Evolutionary conservation across 2,329 filamentous ascomycete genomes (phyloP).

Genomic region (Aureobasidium sp.): DNA sequence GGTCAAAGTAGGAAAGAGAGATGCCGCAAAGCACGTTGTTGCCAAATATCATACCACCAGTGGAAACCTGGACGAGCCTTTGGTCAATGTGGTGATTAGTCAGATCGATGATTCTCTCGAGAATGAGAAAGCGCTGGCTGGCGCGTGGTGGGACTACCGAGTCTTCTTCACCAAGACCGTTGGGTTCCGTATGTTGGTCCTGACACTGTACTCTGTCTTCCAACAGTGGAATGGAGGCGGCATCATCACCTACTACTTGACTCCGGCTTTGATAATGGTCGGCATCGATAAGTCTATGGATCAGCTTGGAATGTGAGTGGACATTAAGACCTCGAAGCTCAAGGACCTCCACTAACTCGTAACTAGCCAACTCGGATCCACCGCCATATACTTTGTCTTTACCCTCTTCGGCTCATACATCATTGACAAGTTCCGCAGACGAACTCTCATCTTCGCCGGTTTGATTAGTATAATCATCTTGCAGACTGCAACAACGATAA

Average conservation of each 20-base stretch:
- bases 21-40: slow-evolving; percentile 19
- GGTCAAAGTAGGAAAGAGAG: not conserved
- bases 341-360: not conserved
- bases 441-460: slow-evolving; percentile 38
- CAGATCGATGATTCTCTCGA: slow-evolving; percentile 40
- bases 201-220: slow-evolving; percentile 39
- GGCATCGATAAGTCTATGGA: slow-evolving; percentile 31
- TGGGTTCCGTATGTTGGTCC: slow-evolving; percentile 35
- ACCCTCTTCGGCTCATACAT: slow-evolving; percentile 35
- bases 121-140: slow-evolving; percentile 20
- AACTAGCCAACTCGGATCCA: slow-evolving; percentile 31
- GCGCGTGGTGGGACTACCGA: slow-evolving; percentile 36
- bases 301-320: slow-evolving; percentile 30
- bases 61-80: slow-evolving; percentile 31
- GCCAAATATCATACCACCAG: slow-evolving; percentile 36
- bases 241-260: slow-evolving; percentile 37
- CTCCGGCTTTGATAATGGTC: slow-evolving; percentile 33
- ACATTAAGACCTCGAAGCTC: not conserved
- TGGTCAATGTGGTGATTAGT: slow-evolving; percentile 33
- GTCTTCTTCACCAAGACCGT: slow-evolving; percentile 39
- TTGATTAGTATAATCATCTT: slow-evolving; percentile 36
- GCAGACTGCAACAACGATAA: slow-evolving; percentile 39
- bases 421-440: slow-evolving; percentile 34
- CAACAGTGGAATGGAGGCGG: slow-evolving; percentile 41
- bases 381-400: slow-evolving; percentile 39